Base-by-base conservation (phyloP, 495 filamentous ascomycete genomes). In the Talaromyces wortmannii region DNA sequence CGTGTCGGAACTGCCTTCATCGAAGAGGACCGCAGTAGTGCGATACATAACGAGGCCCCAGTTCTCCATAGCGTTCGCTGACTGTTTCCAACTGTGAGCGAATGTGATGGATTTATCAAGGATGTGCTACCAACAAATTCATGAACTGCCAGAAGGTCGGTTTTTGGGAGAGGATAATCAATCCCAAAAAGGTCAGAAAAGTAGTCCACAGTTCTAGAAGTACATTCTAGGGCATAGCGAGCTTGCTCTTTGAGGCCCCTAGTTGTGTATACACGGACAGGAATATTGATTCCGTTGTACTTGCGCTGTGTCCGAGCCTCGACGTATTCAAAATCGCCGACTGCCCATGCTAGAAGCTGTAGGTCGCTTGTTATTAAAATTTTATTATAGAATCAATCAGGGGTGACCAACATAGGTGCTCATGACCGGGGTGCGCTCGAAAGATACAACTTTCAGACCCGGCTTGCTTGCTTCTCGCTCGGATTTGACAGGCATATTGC, bases 21-120 rank as follows among this genome's bases (percentile, higher is more conserved):
- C 91, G 63, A 92, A 97, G 6, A 98, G 75, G 45, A 98, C 85
- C 6, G 91, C 91, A 8, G 90, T 96, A 8, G 91, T 94, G 61
- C 94, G 83, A 68, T 98, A 98, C 5, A 94, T 98, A 18, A 98
- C 86, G 49, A 98, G 78, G 59, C 94, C 94, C 94, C 94, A 98
- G 66, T 97, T 92, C 64, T 86, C 81, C 82, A 88, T 87, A 44
- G 85, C 85, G 57, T 84, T 83, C 74, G 83, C 79, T 49, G 82
- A 83, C 83, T 88, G 67, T 0, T 30, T 52, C 11, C 0, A 49
- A 52, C 52, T 57, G 53, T 49, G 48, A 64, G 66, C 78, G 69
- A 10, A 36, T 36, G 55, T 32, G 1, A 48, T 30, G 30, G 10
- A 16, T 4, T 44, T 47, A 44, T 4, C 36, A 47, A 18, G 33